These are phyloP conservation scores for Anaeromyces robustus DNA, from an alignment of 192 early-diverging fungal genomes.

Conservation along the genomic window DNA sequence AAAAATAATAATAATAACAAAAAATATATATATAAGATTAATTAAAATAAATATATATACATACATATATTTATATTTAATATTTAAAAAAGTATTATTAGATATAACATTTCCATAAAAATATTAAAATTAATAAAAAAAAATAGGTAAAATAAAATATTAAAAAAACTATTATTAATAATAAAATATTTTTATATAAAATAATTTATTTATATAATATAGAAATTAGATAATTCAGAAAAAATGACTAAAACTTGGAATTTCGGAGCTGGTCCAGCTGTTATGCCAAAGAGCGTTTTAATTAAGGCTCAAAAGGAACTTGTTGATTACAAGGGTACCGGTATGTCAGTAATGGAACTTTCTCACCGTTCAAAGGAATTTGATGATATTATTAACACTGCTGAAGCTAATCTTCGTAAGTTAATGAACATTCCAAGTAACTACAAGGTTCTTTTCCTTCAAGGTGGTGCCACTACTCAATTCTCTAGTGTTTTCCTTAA, in stretches of 20 bases:
- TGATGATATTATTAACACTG: conserved; percentile 50
- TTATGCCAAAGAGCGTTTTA: conserved; percentile 70
- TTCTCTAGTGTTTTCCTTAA: conserved; percentile 86
- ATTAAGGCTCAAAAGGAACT: conserved; percentile 68
- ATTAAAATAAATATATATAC: no score
- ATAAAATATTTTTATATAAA: no score
- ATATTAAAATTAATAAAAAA: no score
- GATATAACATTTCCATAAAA: no score
- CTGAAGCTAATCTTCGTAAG: conserved; percentile 53
- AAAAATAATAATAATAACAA: no score
- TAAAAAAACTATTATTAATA: no score
- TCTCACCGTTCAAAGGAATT: conserved; percentile 83
- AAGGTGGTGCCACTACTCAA: conserved; percentile 86
- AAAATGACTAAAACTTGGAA: background rate
- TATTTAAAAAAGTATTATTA: no score
- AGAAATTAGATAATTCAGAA: background rate
- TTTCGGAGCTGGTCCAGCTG: conserved; percentile 84
- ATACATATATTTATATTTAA: no score
- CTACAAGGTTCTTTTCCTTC: conserved; percentile 85
- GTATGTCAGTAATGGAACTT: conserved; percentile 87
- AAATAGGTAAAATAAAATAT: no score
- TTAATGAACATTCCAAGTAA: conserved; percentile 67
- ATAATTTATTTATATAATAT: no score
- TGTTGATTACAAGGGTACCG: conserved; percentile 62
- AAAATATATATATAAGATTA: no score